Percentiles rank a stretch among this genome's conserved stretches.
phyloP scores from a whole-genome alignment of 139 green algal genomes.

The Edaphochlamys debaryana region DNA sequence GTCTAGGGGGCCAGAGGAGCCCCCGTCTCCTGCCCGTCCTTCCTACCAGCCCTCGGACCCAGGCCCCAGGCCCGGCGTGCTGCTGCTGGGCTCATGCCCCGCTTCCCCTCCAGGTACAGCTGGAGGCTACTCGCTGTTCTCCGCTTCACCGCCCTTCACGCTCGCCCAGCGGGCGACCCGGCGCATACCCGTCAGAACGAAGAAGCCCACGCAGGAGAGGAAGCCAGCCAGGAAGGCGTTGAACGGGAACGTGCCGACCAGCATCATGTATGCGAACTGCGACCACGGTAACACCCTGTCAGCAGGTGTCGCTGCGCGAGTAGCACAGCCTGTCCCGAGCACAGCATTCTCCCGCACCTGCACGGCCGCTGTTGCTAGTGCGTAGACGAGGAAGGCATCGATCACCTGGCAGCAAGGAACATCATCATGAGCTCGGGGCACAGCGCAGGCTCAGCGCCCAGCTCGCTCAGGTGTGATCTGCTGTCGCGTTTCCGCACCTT shows the following conservation, averaged over 20 bases:
- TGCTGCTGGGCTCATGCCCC: no score
- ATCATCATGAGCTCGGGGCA: neutral
- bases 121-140: no score
- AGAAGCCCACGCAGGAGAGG: constrained; percentile 78
- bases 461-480: neutral
- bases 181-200: constrained; percentile 81
- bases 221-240: constrained; percentile 89
- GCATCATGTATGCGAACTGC: constrained; percentile 82
- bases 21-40: no score
- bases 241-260: constrained; percentile 89
- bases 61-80: no score
- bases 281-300: neutral
- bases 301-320: no score
- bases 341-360: no score
- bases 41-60: no score
- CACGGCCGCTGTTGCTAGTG: constrained; percentile 58
- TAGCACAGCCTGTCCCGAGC: no score
- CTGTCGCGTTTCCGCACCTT: constrained; percentile 59
- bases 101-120: no score
- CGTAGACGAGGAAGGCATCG: constrained; percentile 75
- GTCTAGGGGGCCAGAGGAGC: no score
- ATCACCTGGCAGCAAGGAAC: constrained; percentile 54
- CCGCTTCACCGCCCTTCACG: no score
- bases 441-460: neutral
- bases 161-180: no score